A percentile compares a stretch with the other conserved stretches of the same genome.
Evolutionary conservation across 768 basidiomycete species (phyloP).

Genomic region (Lactarius trivialis): DNA sequence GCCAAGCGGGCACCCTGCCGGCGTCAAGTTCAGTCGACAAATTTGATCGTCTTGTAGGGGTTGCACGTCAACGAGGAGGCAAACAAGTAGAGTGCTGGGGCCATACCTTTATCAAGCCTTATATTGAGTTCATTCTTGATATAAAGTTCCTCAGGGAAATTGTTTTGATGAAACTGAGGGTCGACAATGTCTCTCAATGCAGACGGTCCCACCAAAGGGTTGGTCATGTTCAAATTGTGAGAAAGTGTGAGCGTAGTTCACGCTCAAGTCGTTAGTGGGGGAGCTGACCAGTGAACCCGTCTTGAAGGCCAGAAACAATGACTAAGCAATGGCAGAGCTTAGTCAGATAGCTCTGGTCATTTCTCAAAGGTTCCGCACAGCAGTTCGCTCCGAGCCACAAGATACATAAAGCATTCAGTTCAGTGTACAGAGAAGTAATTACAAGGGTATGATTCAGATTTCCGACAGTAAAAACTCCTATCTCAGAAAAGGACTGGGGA

Average conservation of each 20-base stretch:
- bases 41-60: conserved; percentile 77
- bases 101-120: conserved; percentile 85
- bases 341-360: no score
- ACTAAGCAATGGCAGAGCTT: neutral
- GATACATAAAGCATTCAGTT: no score
- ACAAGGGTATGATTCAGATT: neutral
- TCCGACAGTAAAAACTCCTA: neutral
- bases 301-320: neutral
- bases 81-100: neutral
- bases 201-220: conserved; percentile 31
- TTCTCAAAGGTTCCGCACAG: neutral
- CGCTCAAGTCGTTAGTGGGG: neutral
- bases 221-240: conserved; percentile 20
- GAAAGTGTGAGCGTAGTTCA: neutral
- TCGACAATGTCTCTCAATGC: conserved; percentile 54
- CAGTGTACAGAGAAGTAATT: neutral
- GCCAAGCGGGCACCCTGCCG: conserved; percentile 84
- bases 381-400: no score
- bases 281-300: neutral
- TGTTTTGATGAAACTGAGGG: conserved; percentile 94
- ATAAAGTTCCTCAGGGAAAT: conserved; percentile 72
- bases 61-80: conserved; percentile 7
- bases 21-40: conserved; percentile 74
- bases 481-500: neutral
- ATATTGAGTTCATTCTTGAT: conserved; percentile 77